A percentile compares a stretch with the other conserved stretches of the same genome.
Evolutionary conservation across 768 basidiomycete genomes (phyloP).

Genomic region (Collybia nuda): DNA sequence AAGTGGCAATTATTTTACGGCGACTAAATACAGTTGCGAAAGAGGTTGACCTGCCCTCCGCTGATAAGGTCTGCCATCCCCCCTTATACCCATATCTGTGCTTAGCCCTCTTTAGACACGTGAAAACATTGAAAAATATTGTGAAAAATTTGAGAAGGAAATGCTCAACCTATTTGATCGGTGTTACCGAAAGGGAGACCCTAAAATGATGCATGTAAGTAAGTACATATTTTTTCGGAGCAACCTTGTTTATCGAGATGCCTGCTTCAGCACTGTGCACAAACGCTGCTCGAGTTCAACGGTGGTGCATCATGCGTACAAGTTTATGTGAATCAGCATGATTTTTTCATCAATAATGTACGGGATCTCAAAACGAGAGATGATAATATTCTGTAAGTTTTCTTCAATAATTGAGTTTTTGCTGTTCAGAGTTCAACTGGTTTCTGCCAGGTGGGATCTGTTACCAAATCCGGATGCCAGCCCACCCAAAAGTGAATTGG

Average conservation of each 20-base stretch:
- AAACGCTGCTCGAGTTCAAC: conserved; percentile 96
- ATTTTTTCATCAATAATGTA: conserved; percentile 97
- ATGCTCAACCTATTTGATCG: conserved; percentile 95
- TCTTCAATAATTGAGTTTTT: not conserved
- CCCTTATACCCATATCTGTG: not conserved
- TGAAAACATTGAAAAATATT: conserved; percentile 93
- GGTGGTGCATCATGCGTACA: conserved; percentile 96
- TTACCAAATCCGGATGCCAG: conserved; percentile 78
- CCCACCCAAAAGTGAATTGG: conserved; percentile 78
- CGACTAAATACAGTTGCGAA: conserved; percentile 86
- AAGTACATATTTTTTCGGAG: conserved; percentile 20
- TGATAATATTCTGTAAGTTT: conserved; percentile 55
- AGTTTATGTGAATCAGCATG: conserved; percentile 99
- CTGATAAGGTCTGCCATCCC: conserved; percentile 62
- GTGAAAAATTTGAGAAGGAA: conserved; percentile 98
- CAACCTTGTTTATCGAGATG: not conserved
- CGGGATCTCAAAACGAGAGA: conserved; percentile 58
- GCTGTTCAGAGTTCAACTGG: not conserved
- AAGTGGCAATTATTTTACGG: conserved; percentile 85
- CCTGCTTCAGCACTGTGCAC: conserved; percentile 82
- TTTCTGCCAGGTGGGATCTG: conserved; percentile 65
- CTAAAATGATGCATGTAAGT: conserved; percentile 99
- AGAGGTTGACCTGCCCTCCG: conserved; percentile 86
- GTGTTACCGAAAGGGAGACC: conserved; percentile 95
- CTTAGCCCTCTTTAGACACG: conserved; percentile 55